Evolutionary conservation across 2,329 filamentous ascomycete species (phyloP).

Genomic region (Trichoderma arundinaceum): DNA sequence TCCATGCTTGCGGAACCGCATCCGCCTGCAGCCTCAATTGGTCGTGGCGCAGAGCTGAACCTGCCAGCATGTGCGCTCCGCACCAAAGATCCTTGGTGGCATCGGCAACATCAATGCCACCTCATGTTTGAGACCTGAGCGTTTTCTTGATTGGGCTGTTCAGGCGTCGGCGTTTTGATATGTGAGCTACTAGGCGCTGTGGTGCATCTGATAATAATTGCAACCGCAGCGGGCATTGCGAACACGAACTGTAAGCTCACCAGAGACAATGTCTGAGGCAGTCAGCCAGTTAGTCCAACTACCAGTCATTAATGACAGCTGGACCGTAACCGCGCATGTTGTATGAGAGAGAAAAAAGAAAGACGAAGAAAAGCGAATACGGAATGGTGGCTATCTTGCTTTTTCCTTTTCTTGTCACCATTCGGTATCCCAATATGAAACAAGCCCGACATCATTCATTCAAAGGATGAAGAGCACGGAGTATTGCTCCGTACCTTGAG

Average conservation of each 20-base stretch:
- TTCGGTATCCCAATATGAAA: no score
- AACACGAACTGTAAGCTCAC: not conserved
- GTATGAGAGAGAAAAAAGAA: not conserved
- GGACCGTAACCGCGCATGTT: not conserved
- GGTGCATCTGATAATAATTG: not conserved
- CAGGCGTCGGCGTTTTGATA: not conserved
- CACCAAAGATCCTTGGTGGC: not conserved
- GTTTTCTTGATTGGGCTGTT: not conserved
- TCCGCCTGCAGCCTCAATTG: constrained; percentile 14
- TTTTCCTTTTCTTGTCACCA: no score
- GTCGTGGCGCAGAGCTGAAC: constrained; percentile 8
- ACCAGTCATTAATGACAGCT: not conserved
- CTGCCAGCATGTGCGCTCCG: not conserved
- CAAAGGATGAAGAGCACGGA: no score
- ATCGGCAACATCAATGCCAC: constrained; percentile 1
- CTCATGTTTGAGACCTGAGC: not conserved
- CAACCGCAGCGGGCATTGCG: not conserved
- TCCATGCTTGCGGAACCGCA: constrained; percentile 15
- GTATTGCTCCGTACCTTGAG: no score
- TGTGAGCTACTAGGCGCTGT: not conserved
- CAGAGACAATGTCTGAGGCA: not conserved
- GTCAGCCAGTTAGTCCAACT: not conserved
- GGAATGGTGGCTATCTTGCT: no score
- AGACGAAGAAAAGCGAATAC: not conserved
- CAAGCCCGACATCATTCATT: no score